Conservation (phyloP, 225 moss, liverwort and hornwort genomes). For the Takakia lepidozioides region DNA sequence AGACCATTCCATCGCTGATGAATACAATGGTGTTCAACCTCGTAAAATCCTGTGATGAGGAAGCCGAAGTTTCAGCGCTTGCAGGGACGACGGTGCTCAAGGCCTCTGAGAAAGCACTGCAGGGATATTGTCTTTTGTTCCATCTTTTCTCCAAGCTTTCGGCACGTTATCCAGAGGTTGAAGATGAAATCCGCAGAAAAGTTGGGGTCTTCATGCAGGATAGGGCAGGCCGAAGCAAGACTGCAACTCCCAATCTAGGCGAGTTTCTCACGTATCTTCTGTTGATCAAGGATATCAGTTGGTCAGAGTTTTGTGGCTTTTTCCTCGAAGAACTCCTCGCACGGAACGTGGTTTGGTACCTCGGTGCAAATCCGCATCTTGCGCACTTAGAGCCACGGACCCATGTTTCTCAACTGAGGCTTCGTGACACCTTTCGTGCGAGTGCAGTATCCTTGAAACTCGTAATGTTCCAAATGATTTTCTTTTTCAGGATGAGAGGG, state of each 20-base stretch:
- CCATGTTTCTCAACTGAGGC: not conserved
- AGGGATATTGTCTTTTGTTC: conserved; percentile 2
- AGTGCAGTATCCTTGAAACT: not conserved
- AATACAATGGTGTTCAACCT: conserved; percentile 1
- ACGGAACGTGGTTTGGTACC: conserved; percentile 2
- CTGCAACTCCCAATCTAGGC: not conserved
- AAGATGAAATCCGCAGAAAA: not conserved
- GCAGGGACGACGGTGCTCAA: not conserved
- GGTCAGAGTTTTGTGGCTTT: not conserved
- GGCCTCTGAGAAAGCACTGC: conserved; percentile 5
- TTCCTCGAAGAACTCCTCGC: conserved; percentile 5
- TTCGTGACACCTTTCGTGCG: not conserved
- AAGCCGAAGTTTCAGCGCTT: not conserved
- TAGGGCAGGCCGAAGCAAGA: not conserved
- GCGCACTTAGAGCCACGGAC: not conserved
- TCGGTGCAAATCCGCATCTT: not conserved
- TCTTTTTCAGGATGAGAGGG: not conserved
- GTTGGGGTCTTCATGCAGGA: not conserved
- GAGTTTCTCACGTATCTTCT: conserved; percentile 4
- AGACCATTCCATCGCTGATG: not conserved
- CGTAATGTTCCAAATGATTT: conserved; percentile 3
- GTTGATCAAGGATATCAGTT: not conserved
- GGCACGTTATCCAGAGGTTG: not conserved
- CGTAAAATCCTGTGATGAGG: conserved; percentile 1
- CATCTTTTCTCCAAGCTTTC: not conserved